Base-by-base conservation (phyloP, 1,284 basidiomycete genomes). In the Exobasidium cylindrosporum region DNA sequence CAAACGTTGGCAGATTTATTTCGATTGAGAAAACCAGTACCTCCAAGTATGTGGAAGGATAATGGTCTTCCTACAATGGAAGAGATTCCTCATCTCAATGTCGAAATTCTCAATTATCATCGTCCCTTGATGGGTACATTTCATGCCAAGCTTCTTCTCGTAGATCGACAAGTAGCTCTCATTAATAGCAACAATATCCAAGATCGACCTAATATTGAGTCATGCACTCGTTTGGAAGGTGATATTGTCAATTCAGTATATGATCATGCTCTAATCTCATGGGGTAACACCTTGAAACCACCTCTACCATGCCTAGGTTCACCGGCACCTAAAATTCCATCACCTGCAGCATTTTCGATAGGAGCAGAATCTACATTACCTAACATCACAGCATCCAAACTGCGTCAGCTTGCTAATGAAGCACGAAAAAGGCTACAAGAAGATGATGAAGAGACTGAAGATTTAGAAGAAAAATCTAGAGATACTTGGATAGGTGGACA, bases 111-210 rank as follows among this genome's bases (percentile, higher is more conserved):
- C 52, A 80, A 78, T 61, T 80, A 79, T 53, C 78, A 79, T 46
- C 70, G 74, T 17, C 75, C 77, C 7, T 62, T 77, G 26, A 70
- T 78, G 54, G 88, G 88, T 31, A 90, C 88, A 0, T 91, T 90
- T 80, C 89, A 91, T 71, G 86, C 87, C 49, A 90, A 91, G 77
- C 89, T 88, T 66, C 83, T 89, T 75, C 82, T 90, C 58, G 86
- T 90, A 7, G 89, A 91, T 73, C 84, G 89, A 17, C 87, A 85
- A 68, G 83, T 89, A 30, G 89, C 87, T 0, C 81, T 89, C 60
- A 81, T 91, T 67, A 88, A 88, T 79, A 86, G 84, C 61, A 89
- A 89, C 80, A 90, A 90, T 66, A 88, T 90, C 57, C 89, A 89
- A 78, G 80, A 81, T 62, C 78, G 81, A 2, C 81, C 81, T 45